Conservation (phyloP, 2,329 filamentous ascomycete species). For the Bretziella fagacearum region DNA sequence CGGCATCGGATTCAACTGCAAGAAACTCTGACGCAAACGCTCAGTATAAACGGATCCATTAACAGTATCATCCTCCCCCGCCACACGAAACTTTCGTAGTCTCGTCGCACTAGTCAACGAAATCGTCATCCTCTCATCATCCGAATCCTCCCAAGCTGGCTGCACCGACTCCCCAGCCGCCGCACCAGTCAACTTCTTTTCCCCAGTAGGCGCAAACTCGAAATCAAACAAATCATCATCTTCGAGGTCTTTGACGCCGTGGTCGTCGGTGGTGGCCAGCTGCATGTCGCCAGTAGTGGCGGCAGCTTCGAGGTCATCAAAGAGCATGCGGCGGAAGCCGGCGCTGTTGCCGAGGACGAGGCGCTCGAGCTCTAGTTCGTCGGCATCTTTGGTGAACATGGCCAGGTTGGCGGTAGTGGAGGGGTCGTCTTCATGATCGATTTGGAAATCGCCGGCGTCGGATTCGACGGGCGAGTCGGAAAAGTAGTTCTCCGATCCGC, state of each 20-base stretch:
- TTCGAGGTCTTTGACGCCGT: slow-evolving; percentile 41
- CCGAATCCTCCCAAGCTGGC: slow-evolving; percentile 82
- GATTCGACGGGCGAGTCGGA: slow-evolving; percentile 17
- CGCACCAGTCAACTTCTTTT: slow-evolving; percentile 19
- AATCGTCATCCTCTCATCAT: slow-evolving; percentile 74
- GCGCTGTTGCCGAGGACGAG: slow-evolving; percentile 74
- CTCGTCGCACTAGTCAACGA: slow-evolving; percentile 62
- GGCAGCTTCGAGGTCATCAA: slow-evolving; percentile 24
- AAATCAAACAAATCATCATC: slow-evolving; percentile 78
- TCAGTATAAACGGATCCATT: slow-evolving; percentile 71
- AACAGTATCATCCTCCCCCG: slow-evolving; percentile 71
- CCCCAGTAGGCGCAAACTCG: slow-evolving; percentile 34
- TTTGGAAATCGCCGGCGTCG: slow-evolving; percentile 19
- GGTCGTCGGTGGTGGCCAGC: slow-evolving; percentile 26
- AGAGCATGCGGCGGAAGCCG: slow-evolving; percentile 64
- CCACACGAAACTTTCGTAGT: slow-evolving; percentile 65
- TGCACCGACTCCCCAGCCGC: slow-evolving; percentile 21
- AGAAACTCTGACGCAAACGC: slow-evolving; percentile 62
- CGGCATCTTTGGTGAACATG: slow-evolving; percentile 52
- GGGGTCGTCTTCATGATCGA: slow-evolving; percentile 17
- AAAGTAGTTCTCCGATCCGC: slow-evolving; percentile 18
- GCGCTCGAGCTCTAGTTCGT: slow-evolving; percentile 72
- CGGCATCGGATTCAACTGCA: slow-evolving; percentile 41
- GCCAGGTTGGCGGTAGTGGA: slow-evolving; percentile 12
- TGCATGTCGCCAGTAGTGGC: slow-evolving; percentile 20